Base-by-base conservation (phyloP, 2,329 filamentous ascomycete species). In the Nigrograna mackinnonii region DNA sequence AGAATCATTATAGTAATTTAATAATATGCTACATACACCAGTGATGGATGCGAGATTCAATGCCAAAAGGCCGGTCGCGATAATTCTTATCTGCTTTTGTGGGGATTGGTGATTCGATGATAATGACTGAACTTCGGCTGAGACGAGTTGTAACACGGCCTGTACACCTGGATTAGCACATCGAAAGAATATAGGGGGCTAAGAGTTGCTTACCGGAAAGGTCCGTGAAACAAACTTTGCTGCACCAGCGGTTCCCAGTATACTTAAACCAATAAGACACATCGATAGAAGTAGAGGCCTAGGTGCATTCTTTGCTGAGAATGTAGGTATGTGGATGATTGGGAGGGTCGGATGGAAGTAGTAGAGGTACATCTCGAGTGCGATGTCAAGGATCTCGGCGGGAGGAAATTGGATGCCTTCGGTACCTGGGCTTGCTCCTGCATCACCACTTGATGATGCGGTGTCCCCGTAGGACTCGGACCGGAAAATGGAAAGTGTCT, bases 261-360 rank as follows among this genome's bases (percentile, higher is more conserved):
- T 71, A 37, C 75, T 74, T 52, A 79, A 67, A 4, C 77, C 77
- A 22, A 79, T 75, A 12, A 79, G 67, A 50, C 75, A 79, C 74
- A 80, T 79, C 17, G 71, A 70, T 35, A 79, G 73, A 1, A 79
- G 58, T 14, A 79, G 57, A 7, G 75, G 68, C 17, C 67, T 63
- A 16, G 70, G 70, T 4, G 75, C 72, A 32, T 72, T 72, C 37
- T 73, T 75, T 1, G 76, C 75, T 12, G 71, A 73, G 46, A 79
- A 80, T 0, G 77, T 78, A 2, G 77, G 76, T 12, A 77, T 66
- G 51, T 80, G 77, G 5, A 80, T 73, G 46, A 79, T 78, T 1
- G 76, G 76, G 24, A 79, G 67, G 3, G 77, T 70, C 1, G 76
- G 74, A 41, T 79, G 76, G 44, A 79, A 79, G 24, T 75, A 74